Evolutionary conservation across 2,329 filamentous ascomycete species (phyloP).

Genomic region (Arthrobotrys megalospora): DNA sequence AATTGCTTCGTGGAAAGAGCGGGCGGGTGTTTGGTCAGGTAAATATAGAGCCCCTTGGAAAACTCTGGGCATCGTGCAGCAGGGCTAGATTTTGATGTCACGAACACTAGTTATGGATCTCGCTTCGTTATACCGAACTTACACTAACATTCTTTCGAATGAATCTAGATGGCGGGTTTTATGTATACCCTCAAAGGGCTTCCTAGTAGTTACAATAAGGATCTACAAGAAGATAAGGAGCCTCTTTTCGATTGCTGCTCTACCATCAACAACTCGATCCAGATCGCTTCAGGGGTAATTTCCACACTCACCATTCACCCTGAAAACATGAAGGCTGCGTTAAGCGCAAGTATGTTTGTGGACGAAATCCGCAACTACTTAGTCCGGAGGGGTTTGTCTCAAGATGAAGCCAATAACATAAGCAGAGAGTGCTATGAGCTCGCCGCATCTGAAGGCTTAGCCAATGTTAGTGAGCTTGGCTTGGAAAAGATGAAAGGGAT

Average conservation of each 20-base stretch:
- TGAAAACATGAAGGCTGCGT: constrained; percentile 82
- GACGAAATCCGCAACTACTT: constrained; percentile 78
- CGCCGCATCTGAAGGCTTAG: constrained; percentile 75
- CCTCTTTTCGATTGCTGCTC: constrained; percentile 86
- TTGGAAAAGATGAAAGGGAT: constrained; percentile 78
- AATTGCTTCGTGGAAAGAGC: constrained; percentile 79
- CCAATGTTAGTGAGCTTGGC: constrained; percentile 79
- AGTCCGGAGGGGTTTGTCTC: constrained; percentile 79
- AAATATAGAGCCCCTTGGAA: too few species aligned
- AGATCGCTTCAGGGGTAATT: constrained; percentile 85
- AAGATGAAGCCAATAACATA: constrained; percentile 85
- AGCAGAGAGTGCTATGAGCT: constrained; percentile 80
- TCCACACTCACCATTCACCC: constrained; percentile 79
- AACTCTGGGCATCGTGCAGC: too few species aligned
- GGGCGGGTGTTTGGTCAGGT: constrained; percentile 85
- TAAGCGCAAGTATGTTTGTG: constrained; percentile 87
- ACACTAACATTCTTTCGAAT: background rate
- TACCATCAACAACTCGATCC: constrained; percentile 83
- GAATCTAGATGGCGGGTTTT: constrained; percentile 61
- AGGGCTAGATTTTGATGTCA: too few species aligned
- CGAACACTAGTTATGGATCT: too few species aligned
- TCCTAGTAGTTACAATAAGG: constrained; percentile 89
- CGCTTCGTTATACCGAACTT: too few species aligned
- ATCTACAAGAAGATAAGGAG: constrained; percentile 88
- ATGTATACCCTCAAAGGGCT: constrained; percentile 75